Evolutionary conservation across 805 yeast species (phyloP), one percentile per base, ranked within the genome.

Genomic region (Barnettozyma sucrosica): DNA sequence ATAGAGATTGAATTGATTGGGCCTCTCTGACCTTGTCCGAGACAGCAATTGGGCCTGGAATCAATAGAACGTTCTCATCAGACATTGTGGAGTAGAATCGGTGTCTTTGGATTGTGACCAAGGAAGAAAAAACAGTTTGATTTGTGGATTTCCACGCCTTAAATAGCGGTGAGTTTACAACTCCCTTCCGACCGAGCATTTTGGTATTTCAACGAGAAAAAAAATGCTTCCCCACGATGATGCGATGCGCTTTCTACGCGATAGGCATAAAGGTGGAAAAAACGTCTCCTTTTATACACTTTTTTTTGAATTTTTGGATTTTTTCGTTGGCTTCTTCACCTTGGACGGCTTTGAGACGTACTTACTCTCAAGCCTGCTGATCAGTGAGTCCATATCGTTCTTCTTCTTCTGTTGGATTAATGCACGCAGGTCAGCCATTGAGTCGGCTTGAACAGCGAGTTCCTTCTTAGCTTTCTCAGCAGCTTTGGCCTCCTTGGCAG

Each of bases 31-130:
- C 97, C 44, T 71, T 76, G 54, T 85, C 88, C 43, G 89, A 81
- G 67, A 92, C 81, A 67, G 83, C 88, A 61, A 88, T 82, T 51
- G 96, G 95, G 34, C 96, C 96, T 18, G 96, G 93, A 55, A 87
- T 84, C 71, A 87, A 70, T 38, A 80, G 63, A 41, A 76, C 59
- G 26, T 52, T 70, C 74, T 24, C 28, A 13, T 20, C 51, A 10
- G 56, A 48, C 59, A 54, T 51, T 36, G 23, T 47, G 32, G 41
- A 43, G 16, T 43, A 21, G n/a, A 25, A 18, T 32, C 32, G 33
- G 13, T 16, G 19, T 23, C 19, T 16, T 11, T 34, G 47, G 10
- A 7, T 34, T 8, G 19, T 23, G 32, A 16, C 33, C 18, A 36
- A 32, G 18, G 45, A 16, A 28, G 24, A n/a, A 42, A 33, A 33